Percentiles rank a stretch among this genome's conserved stretches.
phyloP scores from a whole-genome alignment of 2,329 filamentous ascomycete species.

The Pyricularia pennisetigena region DNA sequence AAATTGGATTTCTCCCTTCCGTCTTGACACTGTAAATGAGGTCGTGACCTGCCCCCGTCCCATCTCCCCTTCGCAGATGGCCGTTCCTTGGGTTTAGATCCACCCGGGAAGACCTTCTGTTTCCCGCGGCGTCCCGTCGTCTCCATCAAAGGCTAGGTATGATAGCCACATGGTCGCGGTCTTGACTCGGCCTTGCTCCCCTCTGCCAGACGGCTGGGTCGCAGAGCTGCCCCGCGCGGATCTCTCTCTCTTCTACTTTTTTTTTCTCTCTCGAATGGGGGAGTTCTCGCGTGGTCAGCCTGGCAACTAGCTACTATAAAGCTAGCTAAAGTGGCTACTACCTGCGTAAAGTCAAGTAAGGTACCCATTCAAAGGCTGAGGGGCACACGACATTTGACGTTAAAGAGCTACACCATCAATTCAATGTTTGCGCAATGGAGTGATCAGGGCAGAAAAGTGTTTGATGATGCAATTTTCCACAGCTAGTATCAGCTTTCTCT shows the following conservation, averaged over 20 bases:
- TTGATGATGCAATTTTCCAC: neutral
- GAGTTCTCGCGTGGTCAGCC: neutral
- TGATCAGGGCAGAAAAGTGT: neutral
- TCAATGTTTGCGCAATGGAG: neutral
- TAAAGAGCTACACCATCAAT: neutral
- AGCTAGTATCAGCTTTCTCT: neutral
- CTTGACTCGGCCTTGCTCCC: neutral
- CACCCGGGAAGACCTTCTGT: neutral
- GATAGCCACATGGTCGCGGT: neutral
- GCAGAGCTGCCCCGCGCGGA: neutral
- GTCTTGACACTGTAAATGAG: neutral
- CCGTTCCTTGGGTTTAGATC: neutral
- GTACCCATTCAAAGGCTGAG: neutral
- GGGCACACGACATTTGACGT: neutral
- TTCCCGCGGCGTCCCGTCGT: neutral
- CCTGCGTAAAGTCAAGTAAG: neutral
- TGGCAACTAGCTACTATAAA: neutral
- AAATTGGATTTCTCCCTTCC: neutral
- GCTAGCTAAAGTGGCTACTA: neutral
- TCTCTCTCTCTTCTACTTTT: neutral
- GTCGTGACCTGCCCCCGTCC: neutral
- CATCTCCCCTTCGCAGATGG: neutral
- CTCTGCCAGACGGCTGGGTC: neutral
- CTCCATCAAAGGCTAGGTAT: neutral
- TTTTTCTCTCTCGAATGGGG: neutral